Evolutionary conservation across 805 yeast species (phyloP), one percentile per base, ranked within the genome.

Genomic region (Priceomyces carsonii): DNA sequence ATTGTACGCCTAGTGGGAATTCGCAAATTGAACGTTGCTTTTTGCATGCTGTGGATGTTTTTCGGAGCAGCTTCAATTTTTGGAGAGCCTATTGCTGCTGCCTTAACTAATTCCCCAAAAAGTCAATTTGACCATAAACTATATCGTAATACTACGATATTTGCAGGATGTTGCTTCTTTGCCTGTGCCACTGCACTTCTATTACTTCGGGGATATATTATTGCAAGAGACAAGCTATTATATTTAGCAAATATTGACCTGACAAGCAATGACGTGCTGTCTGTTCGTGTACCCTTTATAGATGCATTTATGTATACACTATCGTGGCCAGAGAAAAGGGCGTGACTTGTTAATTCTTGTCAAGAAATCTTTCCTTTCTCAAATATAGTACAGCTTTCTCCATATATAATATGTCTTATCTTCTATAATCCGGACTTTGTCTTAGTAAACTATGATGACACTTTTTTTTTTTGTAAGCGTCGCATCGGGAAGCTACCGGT

Each of bases 81-180:
- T 1, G 66, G 82, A 2, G 82, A 82, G 1, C 63, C 77, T 13
- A 66, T 79, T 41, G 83, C 82, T 4, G 60, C 76, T n/a, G 52
- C 66, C 6, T 57, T 79, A 30, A 74, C 75, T 41, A 34, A n/a
- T 9, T 8, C n/a, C 19, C 14, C 29, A 42, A 8, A 44, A 48
- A 5, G 42, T 45, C 18, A 29, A 1, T 43, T 42, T 18, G 55
- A 56, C 18, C 66, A 75, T 5, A 48, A 51, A 6, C 75, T 69
- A 43, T 79, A 76, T 53, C 48, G 50, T 18, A 51, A 71, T 39
- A 73, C 80, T 2, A 67, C 80, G 1, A 61, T 77, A 2, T 79
- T 77, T 50, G 75, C 75, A 12, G 84, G 84, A 0, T 45, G 59
- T 6, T 57, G 70, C 5, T 79, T 69, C 47, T 42, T 73, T 20